Evolutionary conservation across 225 moss, liverwort and hornwort species (phyloP).

Genomic region (Marchantia paleacea): DNA sequence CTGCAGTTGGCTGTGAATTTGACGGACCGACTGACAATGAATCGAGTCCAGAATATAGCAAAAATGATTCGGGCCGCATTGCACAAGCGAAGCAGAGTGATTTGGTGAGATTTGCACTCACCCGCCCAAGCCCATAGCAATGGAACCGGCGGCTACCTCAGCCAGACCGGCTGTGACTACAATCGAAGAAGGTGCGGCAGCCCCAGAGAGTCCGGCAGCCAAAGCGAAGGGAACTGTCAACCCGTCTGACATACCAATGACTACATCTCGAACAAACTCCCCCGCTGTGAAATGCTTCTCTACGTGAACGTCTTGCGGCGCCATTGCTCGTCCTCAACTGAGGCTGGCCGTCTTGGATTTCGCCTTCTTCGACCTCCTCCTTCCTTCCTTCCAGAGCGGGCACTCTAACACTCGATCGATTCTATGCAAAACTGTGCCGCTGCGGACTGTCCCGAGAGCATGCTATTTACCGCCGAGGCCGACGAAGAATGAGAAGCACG

Average conservation of each 20-base stretch:
- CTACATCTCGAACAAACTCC: slow-evolving; percentile 80
- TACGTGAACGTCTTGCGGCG: slow-evolving; percentile 49
- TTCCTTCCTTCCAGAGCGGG: background rate
- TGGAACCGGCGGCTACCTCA: slow-evolving; percentile 93
- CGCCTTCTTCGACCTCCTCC: background rate
- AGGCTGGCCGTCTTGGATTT: background rate
- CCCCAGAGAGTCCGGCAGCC: slow-evolving; percentile 91
- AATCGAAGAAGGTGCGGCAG: slow-evolving; percentile 75
- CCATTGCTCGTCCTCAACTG: slow-evolving; percentile 11
- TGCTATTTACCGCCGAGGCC: background rate
- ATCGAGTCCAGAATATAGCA: too few relatives aligned
- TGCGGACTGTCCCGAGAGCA: background rate
- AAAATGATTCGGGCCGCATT: too few relatives aligned
- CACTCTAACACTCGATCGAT: background rate
- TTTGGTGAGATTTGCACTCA: too few relatives aligned
- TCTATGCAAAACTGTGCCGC: slow-evolving; percentile 12
- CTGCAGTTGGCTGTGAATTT: too few relatives aligned
- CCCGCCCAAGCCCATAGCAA: slow-evolving; percentile 99
- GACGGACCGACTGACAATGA: too few relatives aligned
- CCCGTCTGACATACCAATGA: slow-evolving; percentile 98
- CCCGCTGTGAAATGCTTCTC: slow-evolving; percentile 96
- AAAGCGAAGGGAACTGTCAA: slow-evolving; percentile 95
- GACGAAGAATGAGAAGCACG: background rate
- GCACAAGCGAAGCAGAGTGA: background rate
- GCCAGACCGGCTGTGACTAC: slow-evolving; percentile 94